Conservation (phyloP, 1,284 basidiomycete species). For the Laetiporus sulphureus region DNA sequence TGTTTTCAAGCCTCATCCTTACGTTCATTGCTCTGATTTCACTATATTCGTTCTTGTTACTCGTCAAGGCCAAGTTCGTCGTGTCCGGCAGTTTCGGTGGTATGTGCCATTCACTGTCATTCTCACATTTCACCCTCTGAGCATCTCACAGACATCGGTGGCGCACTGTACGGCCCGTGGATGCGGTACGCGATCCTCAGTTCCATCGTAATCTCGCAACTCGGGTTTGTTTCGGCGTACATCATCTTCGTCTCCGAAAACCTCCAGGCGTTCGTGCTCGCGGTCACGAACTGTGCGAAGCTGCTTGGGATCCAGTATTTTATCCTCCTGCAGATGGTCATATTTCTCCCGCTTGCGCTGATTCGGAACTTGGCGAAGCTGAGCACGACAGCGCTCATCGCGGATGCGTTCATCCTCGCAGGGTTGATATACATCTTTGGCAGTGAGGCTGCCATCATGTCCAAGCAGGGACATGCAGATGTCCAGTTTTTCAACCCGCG, state of each 20-base stretch:
- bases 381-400: constrained; percentile 87
- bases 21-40: constrained; percentile 84
- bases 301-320: constrained; percentile 72
- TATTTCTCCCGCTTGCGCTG: constrained; percentile 86
- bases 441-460: constrained; percentile 69
- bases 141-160: constrained; percentile 76
- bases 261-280: constrained; percentile 82
- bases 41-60: constrained; percentile 89
- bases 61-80: constrained; percentile 85
- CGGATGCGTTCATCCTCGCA: constrained; percentile 92
- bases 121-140: constrained; percentile 1
- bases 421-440: constrained; percentile 85
- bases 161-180: constrained; percentile 85
- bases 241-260: constrained; percentile 96
- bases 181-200: constrained; percentile 88
- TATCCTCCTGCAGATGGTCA: constrained; percentile 77
- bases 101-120: constrained; percentile 20
- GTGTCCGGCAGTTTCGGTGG: constrained; percentile 93
- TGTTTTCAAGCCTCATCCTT: constrained; percentile 84
- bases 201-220: constrained; percentile 87
- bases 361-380: constrained; percentile 90
- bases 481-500: constrained; percentile 85
- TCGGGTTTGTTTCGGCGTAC: constrained; percentile 87
- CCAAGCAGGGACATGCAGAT: constrained; percentile 68
- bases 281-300: constrained; percentile 74